phyloP scores from a whole-genome alignment of 1,284 basidiomycete species.

The Leccinum subrobustum region DNA sequence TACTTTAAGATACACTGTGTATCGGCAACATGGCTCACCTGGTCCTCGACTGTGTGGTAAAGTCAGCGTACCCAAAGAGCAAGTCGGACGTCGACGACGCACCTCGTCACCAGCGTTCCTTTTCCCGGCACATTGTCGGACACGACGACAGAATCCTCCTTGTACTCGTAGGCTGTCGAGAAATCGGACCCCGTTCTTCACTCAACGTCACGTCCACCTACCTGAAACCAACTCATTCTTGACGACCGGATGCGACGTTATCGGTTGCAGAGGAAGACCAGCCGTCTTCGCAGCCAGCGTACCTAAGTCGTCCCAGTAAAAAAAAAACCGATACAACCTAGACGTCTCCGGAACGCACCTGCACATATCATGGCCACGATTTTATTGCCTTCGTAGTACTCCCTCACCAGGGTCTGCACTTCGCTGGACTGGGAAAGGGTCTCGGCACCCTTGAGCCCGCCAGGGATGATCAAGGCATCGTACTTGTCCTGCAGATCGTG shows the following conservation, averaged over 20 bases:
- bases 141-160: constrained; percentile 75
- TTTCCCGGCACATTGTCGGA: constrained; percentile 38
- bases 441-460: constrained; percentile 79
- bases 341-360: constrained; percentile 40
- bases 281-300: constrained; percentile 69
- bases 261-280: constrained; percentile 56
- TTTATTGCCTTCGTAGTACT: constrained; percentile 61
- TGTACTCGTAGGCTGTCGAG: constrained; percentile 68
- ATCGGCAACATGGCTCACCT: constrained; percentile 40
- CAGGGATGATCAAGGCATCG: constrained; percentile 76
- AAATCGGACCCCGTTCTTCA: background rate
- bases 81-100: background rate
- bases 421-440: constrained; percentile 59
- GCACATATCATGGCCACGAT: constrained; percentile 84
- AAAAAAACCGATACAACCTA: background rate
- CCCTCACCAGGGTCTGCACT: constrained; percentile 64
- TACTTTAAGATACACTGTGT: background rate
- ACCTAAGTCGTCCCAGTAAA: constrained; percentile 39
- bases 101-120: constrained; percentile 78
- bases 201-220: constrained; percentile 28
- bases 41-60: constrained; percentile 64
- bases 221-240: constrained; percentile 59
- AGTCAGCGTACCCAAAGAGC: background rate
- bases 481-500: constrained; percentile 49
- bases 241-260: constrained; percentile 84